Percentiles rank a stretch among this genome's conserved stretches.
Evolutionary conservation across 345 rosid genomes (phyloP).

Genomic region (Ceriops tagal): DNA sequence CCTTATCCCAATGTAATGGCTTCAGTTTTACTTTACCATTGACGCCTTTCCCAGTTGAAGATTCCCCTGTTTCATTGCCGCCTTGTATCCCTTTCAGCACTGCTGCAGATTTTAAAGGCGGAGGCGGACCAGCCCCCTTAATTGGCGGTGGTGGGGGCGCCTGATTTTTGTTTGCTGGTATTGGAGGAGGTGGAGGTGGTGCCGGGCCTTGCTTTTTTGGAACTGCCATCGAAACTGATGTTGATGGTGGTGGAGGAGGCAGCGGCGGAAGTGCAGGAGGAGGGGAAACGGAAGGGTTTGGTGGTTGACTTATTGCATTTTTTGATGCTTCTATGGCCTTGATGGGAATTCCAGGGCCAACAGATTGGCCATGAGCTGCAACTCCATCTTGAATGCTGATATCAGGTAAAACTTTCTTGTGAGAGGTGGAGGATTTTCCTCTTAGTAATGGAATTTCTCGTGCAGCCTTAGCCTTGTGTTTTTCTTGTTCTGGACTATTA

Average conservation of each 20-base stretch:
- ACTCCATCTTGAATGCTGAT: constrained; percentile 2
- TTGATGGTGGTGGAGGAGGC: constrained; percentile 16
- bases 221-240: constrained; percentile 8
- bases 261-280: constrained; percentile 7
- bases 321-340: constrained; percentile 18
- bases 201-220: constrained; percentile 19
- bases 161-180: constrained; percentile 18
- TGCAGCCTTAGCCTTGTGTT: neutral
- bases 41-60: constrained; percentile 27
- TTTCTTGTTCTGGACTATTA: neutral
- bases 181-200: constrained; percentile 33
- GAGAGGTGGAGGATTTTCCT: constrained; percentile 2
- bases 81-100: constrained; percentile 20
- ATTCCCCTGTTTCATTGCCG: constrained; percentile 26
- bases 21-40: constrained; percentile 60
- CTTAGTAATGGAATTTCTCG: neutral
- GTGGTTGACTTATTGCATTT: constrained; percentile 20
- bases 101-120: constrained; percentile 42
- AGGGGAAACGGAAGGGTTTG: constrained; percentile 25
- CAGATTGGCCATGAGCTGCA: constrained; percentile 12
- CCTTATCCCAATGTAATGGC: constrained; percentile 93
- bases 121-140: constrained; percentile 21
- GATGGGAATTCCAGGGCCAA: constrained; percentile 1
- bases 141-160: constrained; percentile 43
- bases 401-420: neutral